These are phyloP conservation scores for Malus hybrid DNA, from an alignment of 331 rosid genomes.

Conservation along the genomic window DNA sequence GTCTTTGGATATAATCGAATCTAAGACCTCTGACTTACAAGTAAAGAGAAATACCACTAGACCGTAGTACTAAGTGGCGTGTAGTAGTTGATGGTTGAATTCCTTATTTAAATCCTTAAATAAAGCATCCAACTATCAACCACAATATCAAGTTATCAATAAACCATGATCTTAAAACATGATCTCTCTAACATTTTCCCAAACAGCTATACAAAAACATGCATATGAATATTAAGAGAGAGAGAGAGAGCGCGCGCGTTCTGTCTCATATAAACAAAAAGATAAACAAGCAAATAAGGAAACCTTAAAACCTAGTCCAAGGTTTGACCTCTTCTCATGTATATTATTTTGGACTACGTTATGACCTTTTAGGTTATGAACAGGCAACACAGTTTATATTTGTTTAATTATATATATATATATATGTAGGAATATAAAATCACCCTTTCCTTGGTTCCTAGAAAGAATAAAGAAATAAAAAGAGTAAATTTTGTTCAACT, in stretches of 20 bases:
- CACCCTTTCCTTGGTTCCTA: constrained; percentile 8
- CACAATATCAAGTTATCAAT: too few species aligned
- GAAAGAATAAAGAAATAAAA: background rate
- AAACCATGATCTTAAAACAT: too few species aligned
- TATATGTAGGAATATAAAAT: constrained; percentile 11
- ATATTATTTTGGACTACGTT: constrained; percentile 17
- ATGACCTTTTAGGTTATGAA: constrained; percentile 14
- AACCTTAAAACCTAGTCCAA: constrained; percentile 48
- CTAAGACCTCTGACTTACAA: too few species aligned
- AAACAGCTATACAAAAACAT: too few species aligned
- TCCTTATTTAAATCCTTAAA: too few species aligned
- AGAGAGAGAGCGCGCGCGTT: background rate
- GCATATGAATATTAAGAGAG: background rate
- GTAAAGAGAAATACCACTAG: accelerated
- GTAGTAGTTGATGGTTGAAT: too few species aligned
- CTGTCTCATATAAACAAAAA: background rate
- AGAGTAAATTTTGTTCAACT: background rate
- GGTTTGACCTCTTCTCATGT: constrained; percentile 35
- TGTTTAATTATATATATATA: background rate
- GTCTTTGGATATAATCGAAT: accelerated
- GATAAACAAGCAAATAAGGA: constrained; percentile 14
- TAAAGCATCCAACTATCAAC: too few species aligned
- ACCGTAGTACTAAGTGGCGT: too few species aligned
- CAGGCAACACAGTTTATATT: constrained; percentile 6
- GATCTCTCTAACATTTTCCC: too few species aligned